Evolutionary conservation across 1,284 basidiomycete genomes (phyloP), one percentile per base, ranked within the genome.

Genomic region (Ustilago xerochloae): DNA sequence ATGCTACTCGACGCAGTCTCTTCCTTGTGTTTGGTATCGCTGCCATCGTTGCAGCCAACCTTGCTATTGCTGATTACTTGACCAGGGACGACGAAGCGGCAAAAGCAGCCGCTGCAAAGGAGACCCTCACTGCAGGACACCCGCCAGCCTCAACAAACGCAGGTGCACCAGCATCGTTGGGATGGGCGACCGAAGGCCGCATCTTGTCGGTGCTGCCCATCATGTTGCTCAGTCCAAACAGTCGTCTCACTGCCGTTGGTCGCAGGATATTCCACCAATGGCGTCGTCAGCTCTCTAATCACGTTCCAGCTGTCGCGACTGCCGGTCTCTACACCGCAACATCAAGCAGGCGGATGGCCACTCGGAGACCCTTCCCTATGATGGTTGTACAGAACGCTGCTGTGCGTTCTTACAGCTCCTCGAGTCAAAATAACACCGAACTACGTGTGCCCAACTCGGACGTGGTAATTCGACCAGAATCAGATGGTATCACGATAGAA

Each of bases 11-110:
- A 5, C 72, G 82, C 13, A 81, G 81, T 33, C 59, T 84, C 16
- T 74, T 80, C 35, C 68, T 82, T 45, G 81, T 84, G 20, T 82
- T 84, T 52, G 82, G 82, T 22, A 79, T 79, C 20, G 79, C 79
- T n/a, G 81, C 80, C 18, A 84, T 84, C 47, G 64, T 82, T 2
- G 78, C 82, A 16, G 75, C 75, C 36, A 82, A 80, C 16, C 62
- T 84, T n/a, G 73, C 80, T 24, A 62, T 82, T 33, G 81, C 82
- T 32, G 82, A 84, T 61, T 79, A 80, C 45, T 61, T 84, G 15
- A 78, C 77, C 6, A 55, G 74, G 26, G 69, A 72, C 26, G 77
- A 79, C 39, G 71, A 76, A n/a, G 74, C 67, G 12, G 72, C 62
- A 41, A 65, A 66, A 56, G 74, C 65, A 18, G 60, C 59, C 13